Base-by-base conservation (phyloP, 2,329 filamentous ascomycete genomes). In the Microcyclospora tardicrescens region DNA sequence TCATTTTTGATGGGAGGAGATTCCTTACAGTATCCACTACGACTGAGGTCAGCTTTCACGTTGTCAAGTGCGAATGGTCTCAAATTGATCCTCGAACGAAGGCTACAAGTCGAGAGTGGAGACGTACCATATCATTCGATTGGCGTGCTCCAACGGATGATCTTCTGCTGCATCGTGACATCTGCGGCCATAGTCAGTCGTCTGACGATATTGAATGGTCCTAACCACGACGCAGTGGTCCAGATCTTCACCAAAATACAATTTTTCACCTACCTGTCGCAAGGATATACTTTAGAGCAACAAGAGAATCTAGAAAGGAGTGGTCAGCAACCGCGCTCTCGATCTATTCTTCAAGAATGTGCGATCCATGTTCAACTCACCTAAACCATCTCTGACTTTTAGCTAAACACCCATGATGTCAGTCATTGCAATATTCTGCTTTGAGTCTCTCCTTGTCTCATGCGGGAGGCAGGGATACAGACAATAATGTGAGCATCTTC, bases 141-240 rank as follows among this genome's bases (percentile, higher is more conserved):
- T 84, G 6, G 84, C 84, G 69, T 84, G 84, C 62, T 91, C 84
- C 47, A 83, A 79, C 6, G 72, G 64, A 61, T 93, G 84, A 36
- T 81, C 77, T 49, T 77, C 75, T 9, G 63, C 70, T 12, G 64
- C 70, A 56, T 91, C 83, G 53, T 93, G 84, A 61, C 84, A 93
- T 62, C 72, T 73, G 39, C 43, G 16, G 10, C 13, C n/a, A 13
- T 28, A 9, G 32, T 34, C 14, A 40, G 37, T 34, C 10, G 28
- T 24, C 8, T 4, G 19, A 8, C 19, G 19, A 8, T 8, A 24
- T 24, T 24, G 19, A 8, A 24, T 24, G 19, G 19, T 24, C 4
- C 19, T 8, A 24, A 8, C 19, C 19, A 24, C 19, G 19, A 24
- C 8, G 19, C 5, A 24, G 19, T 24, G 19, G 19, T 24, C 19